A percentile compares a stretch with the other conserved stretches of the same genome.
These are phyloP conservation scores for Pseudogymnoascus sp. DNA, from an alignment of 2,329 filamentous ascomycete species.

Conservation along the genomic window DNA sequence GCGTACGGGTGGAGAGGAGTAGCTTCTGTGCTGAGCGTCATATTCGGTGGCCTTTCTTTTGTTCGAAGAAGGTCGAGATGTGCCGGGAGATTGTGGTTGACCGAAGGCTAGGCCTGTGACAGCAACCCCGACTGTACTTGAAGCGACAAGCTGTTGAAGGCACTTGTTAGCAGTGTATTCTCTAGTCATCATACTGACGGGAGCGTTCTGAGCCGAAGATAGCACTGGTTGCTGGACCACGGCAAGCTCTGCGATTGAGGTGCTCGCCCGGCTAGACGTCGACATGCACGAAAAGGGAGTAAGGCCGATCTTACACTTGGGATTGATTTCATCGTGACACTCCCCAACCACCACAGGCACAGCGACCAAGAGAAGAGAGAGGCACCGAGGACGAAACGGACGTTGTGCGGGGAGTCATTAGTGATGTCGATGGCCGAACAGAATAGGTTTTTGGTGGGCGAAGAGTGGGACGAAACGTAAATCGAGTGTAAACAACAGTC, in stretches of 20 bases:
- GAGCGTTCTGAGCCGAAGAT: not conserved
- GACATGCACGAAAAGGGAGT: conserved; percentile 6
- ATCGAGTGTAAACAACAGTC: conserved; percentile 5
- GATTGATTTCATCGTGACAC: conserved; percentile 13
- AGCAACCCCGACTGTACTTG: conserved; percentile 29
- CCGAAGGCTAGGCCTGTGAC: conserved; percentile 27
- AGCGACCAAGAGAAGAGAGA: conserved; percentile 9
- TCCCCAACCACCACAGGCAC: conserved; percentile 7
- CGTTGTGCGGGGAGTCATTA: conserved; percentile 9
- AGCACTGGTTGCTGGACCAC: not conserved
- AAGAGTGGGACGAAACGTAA: conserved; percentile 7
- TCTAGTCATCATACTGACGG: not conserved
- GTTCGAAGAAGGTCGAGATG: conserved; percentile 22
- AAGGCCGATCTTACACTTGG: conserved; percentile 12
- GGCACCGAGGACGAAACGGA: conserved; percentile 8
- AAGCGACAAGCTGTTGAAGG: conserved; percentile 27
- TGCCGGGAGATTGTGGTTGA: conserved; percentile 21
- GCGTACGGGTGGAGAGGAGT: conserved; percentile 20
- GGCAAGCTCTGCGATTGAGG: conserved; percentile 1
- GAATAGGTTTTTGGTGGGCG: conserved; percentile 8
- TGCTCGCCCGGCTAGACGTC: not conserved
- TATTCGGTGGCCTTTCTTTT: conserved; percentile 23
- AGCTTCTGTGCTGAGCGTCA: conserved; percentile 17
- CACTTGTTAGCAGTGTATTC: not conserved
- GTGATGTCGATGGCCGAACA: conserved; percentile 3